Percentiles rank a stretch among this genome's conserved stretches.
These are phyloP conservation scores for Adansonia madagascariensis DNA, from an alignment of 441 rosid genomes.

Conservation along the genomic window DNA sequence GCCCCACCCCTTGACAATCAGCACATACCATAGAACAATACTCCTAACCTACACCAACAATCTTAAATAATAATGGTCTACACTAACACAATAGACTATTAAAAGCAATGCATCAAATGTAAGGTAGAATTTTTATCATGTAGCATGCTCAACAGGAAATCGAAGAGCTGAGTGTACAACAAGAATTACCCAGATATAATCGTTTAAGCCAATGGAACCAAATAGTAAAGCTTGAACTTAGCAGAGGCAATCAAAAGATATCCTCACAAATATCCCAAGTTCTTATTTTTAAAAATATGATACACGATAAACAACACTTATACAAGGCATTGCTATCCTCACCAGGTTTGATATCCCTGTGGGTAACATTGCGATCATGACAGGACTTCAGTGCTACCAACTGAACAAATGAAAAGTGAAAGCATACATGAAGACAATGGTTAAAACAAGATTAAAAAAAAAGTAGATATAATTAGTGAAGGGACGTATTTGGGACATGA, in stretches of 20 bases:
- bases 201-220: conserved; percentile 8
- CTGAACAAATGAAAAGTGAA: conserved; percentile 44
- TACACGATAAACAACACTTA: conserved; percentile 21
- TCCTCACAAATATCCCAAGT: background rate
- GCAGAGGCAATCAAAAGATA: conserved; percentile 12
- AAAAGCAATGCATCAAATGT: background rate
- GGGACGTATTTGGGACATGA: conserved; percentile 3
- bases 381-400: conserved; percentile 88
- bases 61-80: background rate
- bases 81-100: background rate
- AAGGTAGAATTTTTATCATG: background rate
- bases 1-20: background rate
- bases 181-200: background rate
- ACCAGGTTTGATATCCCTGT: conserved; percentile 99
- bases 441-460: conserved; percentile 5
- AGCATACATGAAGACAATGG: background rate
- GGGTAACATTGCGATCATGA: conserved; percentile 95
- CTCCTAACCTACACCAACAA: background rate
- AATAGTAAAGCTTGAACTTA: conserved; percentile 9
- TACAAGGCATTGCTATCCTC: conserved; percentile 36
- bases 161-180: background rate
- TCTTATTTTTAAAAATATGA: conserved; percentile 1
- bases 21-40: conserved; percentile 13
- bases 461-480: background rate
- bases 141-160: conserved; percentile 1